Base-by-base conservation (phyloP, 2,329 filamentous ascomycete species). In the Aspergillus sp. region DNA sequence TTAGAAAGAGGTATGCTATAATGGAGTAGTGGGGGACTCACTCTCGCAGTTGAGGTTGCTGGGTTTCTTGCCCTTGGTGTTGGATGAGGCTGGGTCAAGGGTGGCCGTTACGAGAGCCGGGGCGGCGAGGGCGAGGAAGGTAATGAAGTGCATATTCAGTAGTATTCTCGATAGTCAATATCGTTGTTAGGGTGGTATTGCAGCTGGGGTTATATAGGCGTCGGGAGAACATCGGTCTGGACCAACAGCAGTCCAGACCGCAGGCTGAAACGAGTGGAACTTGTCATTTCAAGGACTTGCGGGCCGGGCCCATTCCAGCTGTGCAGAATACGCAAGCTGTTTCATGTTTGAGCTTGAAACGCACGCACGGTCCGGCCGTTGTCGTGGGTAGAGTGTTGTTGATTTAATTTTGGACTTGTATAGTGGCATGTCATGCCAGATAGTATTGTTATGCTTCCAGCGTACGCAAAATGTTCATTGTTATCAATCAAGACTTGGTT, bases 31-130 rank as follows among this genome's bases (percentile, higher is more conserved):
- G 2, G 19, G 4, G 24, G 24, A 55, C 57, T 31, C 54, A 74
- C 71, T 64, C 23, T 54, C 61, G 64, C 73, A 75, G 58, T 66
- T 70, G 3, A 62, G 44, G 7, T 50, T 68, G 1, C 47, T 52
- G 0, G 72, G 72, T 45, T 66, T 73, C 54, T 73, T 70, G 40
- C 71, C 71, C 59, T 75, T 68, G 7, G 70, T 74, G 65, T 75
- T 75, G 7, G 73, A 72, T 0, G 64, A 66, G 14, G 68, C 68
- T 1, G 72, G 71, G 33, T 74, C 66, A 7, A 75, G 67, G 15
- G 73, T 75, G 6, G 66, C 66, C 2, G 55, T 40, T 2, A 65
- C 64, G 23, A 67, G 44, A n/a, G 50, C 56, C 1, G 62, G 61
- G 21, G 48, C 23, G 19, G 27, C 27, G 9, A 63, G 58, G 21